Conservation (phyloP, 192 early-diverging fungal genomes). For the Backusella luteola region DNA sequence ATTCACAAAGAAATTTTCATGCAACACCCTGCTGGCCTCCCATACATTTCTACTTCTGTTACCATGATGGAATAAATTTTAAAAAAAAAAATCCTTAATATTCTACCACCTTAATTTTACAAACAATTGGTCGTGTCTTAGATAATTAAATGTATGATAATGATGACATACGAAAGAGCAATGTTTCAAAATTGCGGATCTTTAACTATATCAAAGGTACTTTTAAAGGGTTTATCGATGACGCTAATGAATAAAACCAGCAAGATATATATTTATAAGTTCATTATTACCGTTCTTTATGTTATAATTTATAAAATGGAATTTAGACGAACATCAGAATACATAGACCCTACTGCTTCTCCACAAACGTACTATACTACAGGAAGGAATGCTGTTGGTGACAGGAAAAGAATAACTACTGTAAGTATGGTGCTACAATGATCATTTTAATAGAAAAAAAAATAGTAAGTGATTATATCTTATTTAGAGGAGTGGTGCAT, state of each 20-base stretch:
- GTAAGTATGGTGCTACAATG: constrained; percentile 1
- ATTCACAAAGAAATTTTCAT: background rate
- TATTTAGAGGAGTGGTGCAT: constrained; percentile 3
- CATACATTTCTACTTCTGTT: background rate
- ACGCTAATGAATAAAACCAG: background rate
- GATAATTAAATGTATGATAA: background rate
- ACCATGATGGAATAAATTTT: background rate
- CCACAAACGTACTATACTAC: constrained; percentile 36
- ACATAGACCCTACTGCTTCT: constrained; percentile 22
- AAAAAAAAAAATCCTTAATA: background rate
- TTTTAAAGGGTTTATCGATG: background rate
- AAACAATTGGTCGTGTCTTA: background rate
- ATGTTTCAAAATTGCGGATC: constrained; percentile 1
- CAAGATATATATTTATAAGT: background rate
- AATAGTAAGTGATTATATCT: background rate
- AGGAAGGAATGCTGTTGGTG: constrained; percentile 18
- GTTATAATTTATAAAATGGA: background rate
- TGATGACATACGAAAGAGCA: background rate
- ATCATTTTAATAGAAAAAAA: background rate
- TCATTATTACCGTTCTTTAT: background rate
- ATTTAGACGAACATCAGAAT: background rate
- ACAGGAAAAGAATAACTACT: constrained; percentile 15
- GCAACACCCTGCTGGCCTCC: background rate
- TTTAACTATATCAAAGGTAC: background rate
- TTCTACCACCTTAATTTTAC: background rate